Evolutionary conservation across 352 stramenopile genomes (phyloP).

Genomic region (Pythium pyrilobum): DNA sequence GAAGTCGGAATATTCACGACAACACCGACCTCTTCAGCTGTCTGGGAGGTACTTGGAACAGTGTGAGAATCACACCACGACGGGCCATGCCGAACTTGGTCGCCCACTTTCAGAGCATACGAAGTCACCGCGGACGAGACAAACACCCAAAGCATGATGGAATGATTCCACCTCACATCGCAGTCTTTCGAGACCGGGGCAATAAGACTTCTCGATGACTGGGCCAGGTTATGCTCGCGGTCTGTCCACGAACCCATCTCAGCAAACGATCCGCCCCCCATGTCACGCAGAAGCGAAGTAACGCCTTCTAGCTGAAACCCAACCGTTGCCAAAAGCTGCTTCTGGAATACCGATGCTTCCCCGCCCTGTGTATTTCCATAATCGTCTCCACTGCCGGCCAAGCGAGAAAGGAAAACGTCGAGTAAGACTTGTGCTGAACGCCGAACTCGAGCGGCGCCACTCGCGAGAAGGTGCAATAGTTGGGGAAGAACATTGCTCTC

Average conservation of each 20-base stretch:
- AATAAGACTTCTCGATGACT: conserved; percentile 35
- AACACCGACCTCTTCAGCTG: conserved; percentile 28
- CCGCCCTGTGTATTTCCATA: conserved; percentile 16
- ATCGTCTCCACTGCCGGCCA: conserved; percentile 28
- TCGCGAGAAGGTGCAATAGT: conserved; percentile 50
- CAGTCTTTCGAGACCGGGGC: conserved; percentile 23
- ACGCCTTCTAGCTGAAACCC: conserved; percentile 56
- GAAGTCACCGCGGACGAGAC: conserved; percentile 29
- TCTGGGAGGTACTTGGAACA: background rate
- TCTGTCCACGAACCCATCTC: background rate
- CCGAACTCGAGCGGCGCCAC: conserved; percentile 32
- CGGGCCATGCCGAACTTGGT: conserved; percentile 58
- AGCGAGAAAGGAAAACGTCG: conserved; percentile 53
- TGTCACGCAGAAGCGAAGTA: conserved; percentile 22
- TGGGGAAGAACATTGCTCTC: conserved; percentile 53
- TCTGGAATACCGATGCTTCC: conserved; percentile 53
- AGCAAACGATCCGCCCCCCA: background rate
- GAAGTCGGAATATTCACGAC: conserved; percentile 39
- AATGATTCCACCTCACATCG: conserved; percentile 60
- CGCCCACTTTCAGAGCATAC: conserved; percentile 61
- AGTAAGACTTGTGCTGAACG: conserved; percentile 46
- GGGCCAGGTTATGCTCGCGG: conserved; percentile 28
- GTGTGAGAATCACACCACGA: conserved; percentile 33
- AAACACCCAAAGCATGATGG: conserved; percentile 76
- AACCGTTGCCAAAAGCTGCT: conserved; percentile 60